Conservation (phyloP, 2,329 filamentous ascomycete species). For the Colletotrichum sansevieriae region DNA sequence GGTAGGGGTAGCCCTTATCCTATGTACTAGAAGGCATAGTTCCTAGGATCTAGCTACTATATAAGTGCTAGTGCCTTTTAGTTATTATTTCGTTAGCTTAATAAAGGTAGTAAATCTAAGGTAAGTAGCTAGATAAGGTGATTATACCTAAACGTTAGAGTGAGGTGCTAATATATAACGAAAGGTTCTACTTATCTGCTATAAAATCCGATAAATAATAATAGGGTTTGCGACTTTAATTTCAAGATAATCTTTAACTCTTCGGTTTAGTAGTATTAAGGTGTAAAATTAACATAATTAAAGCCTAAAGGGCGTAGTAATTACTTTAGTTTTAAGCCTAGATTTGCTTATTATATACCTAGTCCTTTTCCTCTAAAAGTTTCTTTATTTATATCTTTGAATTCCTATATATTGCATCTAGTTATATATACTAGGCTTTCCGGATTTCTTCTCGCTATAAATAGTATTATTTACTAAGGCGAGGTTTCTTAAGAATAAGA, state of each 20-base stretch:
- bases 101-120: too few species aligned
- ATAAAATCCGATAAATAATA: background rate
- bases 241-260: background rate
- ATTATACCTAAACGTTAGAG: too few species aligned
- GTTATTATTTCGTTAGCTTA: too few species aligned
- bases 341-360: too few species aligned
- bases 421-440: background rate
- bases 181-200: conserved; percentile 2
- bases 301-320: background rate
- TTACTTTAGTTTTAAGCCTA: too few species aligned
- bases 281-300: background rate
- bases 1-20: too few species aligned
- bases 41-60: too few species aligned
- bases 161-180: background rate
- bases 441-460: background rate
- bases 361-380: too few species aligned
- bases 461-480: background rate
- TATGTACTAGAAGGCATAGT: too few species aligned
- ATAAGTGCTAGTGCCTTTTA: too few species aligned
- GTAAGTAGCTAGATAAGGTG: too few species aligned
- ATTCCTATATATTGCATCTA: fast-evolving
- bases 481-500: background rate
- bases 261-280: background rate
- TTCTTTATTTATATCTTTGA: background rate
- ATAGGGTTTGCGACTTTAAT: background rate